A percentile compares a stretch with the other conserved stretches of the same genome.
phyloP scores from a whole-genome alignment of 2,329 filamentous ascomycete species.

The Orbilia javanica region DNA sequence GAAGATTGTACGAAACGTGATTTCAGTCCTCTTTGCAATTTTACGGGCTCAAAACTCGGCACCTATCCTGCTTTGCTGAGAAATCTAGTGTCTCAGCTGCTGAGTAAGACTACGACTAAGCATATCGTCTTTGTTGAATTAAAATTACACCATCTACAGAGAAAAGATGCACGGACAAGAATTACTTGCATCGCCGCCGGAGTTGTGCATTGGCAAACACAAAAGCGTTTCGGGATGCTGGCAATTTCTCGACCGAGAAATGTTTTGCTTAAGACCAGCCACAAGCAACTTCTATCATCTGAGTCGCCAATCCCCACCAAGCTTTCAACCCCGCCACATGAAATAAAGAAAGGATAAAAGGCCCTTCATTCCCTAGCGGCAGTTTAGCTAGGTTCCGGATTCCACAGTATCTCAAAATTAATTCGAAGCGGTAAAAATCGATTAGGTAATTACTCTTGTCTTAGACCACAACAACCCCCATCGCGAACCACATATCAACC shows the following conservation, averaged over 20 bases:
- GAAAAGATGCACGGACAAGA: no score
- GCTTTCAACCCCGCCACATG: background rate
- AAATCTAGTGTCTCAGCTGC: slow-evolving; percentile 7
- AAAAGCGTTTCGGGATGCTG: background rate
- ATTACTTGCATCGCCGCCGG: background rate
- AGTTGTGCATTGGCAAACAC: no score
- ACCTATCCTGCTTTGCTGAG: slow-evolving; percentile 1
- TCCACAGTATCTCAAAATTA: background rate
- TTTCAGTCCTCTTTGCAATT: background rate
- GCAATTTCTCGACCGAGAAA: slow-evolving; percentile 23
- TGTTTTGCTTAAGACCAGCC: background rate
- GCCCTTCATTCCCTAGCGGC: background rate
- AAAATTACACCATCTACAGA: slow-evolving; percentile 3
- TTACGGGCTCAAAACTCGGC: background rate
- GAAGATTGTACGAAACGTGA: background rate
- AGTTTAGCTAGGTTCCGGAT: background rate
- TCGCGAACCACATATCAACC: background rate
- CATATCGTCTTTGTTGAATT: background rate
- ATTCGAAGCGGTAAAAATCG: no score
- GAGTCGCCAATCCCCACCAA: background rate
- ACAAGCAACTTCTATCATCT: background rate
- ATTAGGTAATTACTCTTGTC: background rate
- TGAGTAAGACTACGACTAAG: slow-evolving; percentile 9
- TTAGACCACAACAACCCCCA: background rate
- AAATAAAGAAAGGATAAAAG: background rate